phyloP scores from a whole-genome alignment of 108 stramenopile species.

The Epithemia pelagica region DNA sequence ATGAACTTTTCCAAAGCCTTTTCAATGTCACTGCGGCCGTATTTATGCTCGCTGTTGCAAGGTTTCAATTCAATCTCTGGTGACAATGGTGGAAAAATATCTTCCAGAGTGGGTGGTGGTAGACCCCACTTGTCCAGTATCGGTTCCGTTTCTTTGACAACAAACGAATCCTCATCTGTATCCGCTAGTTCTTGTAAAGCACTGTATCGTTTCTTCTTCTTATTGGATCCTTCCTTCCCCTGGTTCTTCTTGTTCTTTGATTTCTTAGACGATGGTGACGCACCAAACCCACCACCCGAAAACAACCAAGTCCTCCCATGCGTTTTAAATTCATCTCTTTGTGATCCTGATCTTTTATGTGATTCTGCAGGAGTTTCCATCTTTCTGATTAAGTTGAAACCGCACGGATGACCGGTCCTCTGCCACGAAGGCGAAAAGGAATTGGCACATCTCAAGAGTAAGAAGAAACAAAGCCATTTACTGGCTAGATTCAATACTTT shows the following conservation, averaged over 20 bases:
- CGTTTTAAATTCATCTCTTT: too few species aligned
- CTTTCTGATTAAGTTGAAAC: too few species aligned
- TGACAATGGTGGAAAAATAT: conserved; percentile 69
- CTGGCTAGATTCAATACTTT: too few species aligned
- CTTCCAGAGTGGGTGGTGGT: conserved; percentile 58
- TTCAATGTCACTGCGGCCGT: conserved; percentile 25
- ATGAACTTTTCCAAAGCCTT: conserved; percentile 37
- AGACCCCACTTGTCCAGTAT: conserved; percentile 75
- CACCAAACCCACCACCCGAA: conserved; percentile 11
- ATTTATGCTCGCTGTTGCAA: conserved; percentile 16
- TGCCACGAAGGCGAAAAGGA: too few species aligned
- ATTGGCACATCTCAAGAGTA: too few species aligned
- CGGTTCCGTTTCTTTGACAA: not conserved
- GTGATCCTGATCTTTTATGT: too few species aligned
- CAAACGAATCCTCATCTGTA: not conserved
- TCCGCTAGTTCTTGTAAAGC: not conserved
- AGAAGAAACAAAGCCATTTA: too few species aligned
- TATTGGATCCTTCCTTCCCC: not conserved
- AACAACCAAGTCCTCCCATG: too few species aligned
- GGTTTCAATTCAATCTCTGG: conserved; percentile 27
- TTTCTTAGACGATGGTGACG: not conserved
- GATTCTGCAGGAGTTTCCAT: too few species aligned
- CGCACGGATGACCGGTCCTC: too few species aligned
- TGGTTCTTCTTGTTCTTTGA: conserved; percentile 1
- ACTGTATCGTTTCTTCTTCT: not conserved